Conservation (phyloP, 2,329 filamentous ascomycete genomes). For the Fusarium xylarioides region DNA sequence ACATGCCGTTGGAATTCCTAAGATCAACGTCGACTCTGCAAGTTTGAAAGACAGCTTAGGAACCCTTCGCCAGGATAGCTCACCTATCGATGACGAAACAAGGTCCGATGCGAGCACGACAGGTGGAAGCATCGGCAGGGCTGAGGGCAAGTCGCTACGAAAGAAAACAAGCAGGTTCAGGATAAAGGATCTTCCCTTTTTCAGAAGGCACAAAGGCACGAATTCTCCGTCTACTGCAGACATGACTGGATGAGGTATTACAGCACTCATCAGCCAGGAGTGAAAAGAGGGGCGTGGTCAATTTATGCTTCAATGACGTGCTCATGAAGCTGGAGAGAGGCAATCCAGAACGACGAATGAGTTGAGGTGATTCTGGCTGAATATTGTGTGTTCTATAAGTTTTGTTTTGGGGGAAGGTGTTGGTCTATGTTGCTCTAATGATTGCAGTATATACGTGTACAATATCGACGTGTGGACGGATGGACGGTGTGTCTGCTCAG, state of each 20-base stretch:
- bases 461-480: conserved; percentile 30
- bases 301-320: not conserved
- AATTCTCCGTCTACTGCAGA: conserved; percentile 48
- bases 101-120: conserved; percentile 44
- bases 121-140: conserved; percentile 56
- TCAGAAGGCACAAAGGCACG: conserved; percentile 61
- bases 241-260: conserved; percentile 42
- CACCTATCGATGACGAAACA: conserved; percentile 44
- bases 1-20: conserved; percentile 55
- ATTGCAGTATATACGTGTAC: conserved; percentile 42
- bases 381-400: conserved; percentile 14
- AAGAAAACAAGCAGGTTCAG: conserved; percentile 72
- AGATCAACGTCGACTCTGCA: conserved; percentile 51
- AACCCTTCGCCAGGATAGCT: conserved; percentile 39
- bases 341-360: not conserved
- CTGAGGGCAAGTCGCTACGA: conserved; percentile 61
- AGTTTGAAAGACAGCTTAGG: conserved; percentile 45
- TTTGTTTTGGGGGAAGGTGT: conserved; percentile 16
- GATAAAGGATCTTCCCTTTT: conserved; percentile 68
- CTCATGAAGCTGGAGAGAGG: not conserved
- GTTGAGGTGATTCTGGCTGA: conserved; percentile 1
- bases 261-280: conserved; percentile 22
- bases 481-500: not conserved
- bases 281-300: conserved; percentile 1
- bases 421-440: conserved; percentile 17